phyloP scores from a whole-genome alignment of 495 filamentous ascomycete genomes.

The Aspergillus asperescens region DNA sequence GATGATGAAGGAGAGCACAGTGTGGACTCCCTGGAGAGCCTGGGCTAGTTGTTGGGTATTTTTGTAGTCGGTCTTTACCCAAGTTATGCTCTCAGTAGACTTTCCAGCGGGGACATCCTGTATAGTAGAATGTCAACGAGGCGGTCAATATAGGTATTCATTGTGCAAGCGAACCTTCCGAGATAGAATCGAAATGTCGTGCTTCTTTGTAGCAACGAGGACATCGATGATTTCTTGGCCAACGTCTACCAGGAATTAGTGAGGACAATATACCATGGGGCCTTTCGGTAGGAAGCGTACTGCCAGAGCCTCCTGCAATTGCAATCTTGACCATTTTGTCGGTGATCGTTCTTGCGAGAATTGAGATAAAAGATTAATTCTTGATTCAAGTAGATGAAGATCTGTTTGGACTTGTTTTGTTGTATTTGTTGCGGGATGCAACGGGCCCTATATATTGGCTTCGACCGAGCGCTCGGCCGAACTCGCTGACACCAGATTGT shows the following conservation, averaged over 20 bases:
- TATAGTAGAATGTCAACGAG: background rate
- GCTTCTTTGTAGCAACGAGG: slow-evolving; percentile 44
- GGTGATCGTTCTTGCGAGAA: background rate
- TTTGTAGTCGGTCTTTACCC: slow-evolving; percentile 43
- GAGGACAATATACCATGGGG: background rate
- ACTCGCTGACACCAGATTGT: no score
- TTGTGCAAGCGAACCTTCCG: slow-evolving; percentile 41
- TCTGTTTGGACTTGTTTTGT: no score
- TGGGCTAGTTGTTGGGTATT: slow-evolving; percentile 30
- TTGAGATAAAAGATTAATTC: background rate
- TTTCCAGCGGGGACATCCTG: slow-evolving; percentile 9
- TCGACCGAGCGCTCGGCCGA: background rate
- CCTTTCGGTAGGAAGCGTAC: slow-evolving; percentile 22
- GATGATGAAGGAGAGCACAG: slow-evolving; percentile 50
- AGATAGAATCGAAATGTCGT: slow-evolving; percentile 46
- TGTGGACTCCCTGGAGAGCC: slow-evolving; percentile 45
- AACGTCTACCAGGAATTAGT: slow-evolving; percentile 38
- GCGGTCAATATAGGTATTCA: background rate
- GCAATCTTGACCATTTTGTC: slow-evolving; percentile 50
- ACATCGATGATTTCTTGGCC: slow-evolving; percentile 50
- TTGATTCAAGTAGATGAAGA: no score
- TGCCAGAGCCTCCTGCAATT: slow-evolving; percentile 48
- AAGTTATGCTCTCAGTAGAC: slow-evolving; percentile 22
- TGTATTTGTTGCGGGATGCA: background rate
- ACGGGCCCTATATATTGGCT: background rate